Evolutionary conservation across 73 alveolate genomes (phyloP).

Genomic region (Strombidium stylifer): DNA sequence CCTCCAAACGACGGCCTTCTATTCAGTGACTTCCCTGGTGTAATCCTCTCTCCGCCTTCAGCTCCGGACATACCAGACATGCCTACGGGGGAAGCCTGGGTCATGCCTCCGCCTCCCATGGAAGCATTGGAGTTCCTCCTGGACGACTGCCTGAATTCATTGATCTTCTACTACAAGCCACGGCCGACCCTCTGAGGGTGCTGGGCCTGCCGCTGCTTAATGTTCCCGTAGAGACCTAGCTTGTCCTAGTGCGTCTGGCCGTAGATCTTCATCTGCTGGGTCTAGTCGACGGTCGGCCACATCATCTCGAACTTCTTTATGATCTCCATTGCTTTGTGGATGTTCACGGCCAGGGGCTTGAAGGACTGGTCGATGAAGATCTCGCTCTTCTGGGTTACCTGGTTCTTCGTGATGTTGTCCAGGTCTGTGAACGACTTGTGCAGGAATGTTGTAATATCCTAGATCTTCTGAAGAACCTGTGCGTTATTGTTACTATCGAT

Average conservation of each 20-base stretch:
- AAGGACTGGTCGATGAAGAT: constrained; percentile 59
- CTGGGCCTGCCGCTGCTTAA: too few relatives aligned
- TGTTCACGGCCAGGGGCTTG: constrained; percentile 66
- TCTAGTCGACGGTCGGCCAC: constrained; percentile 35
- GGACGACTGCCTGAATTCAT: too few relatives aligned
- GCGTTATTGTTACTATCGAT: constrained; percentile 55
- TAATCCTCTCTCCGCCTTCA: not conserved
- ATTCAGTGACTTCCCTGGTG: not conserved
- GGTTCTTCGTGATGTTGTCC: constrained; percentile 63
- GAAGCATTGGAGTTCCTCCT: too few relatives aligned
- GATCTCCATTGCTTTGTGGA: constrained; percentile 61
- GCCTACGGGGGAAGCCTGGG: too few relatives aligned
- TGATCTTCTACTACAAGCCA: too few relatives aligned
- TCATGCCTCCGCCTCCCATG: too few relatives aligned
- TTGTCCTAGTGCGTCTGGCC: too few relatives aligned
- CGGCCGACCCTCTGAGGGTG: too few relatives aligned
- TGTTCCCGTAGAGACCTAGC: too few relatives aligned
- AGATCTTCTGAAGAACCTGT: constrained; percentile 51
- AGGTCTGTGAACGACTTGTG: constrained; percentile 69
- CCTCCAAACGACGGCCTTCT: not conserved
- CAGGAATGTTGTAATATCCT: constrained; percentile 66
- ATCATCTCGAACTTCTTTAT: constrained; percentile 65
- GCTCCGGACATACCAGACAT: not conserved
- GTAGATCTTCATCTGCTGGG: constrained; percentile 4
- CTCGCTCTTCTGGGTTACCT: constrained; percentile 58